phyloP scores from a whole-genome alignment of 768 basidiomycete species.

The Lentinula lateritia region DNA sequence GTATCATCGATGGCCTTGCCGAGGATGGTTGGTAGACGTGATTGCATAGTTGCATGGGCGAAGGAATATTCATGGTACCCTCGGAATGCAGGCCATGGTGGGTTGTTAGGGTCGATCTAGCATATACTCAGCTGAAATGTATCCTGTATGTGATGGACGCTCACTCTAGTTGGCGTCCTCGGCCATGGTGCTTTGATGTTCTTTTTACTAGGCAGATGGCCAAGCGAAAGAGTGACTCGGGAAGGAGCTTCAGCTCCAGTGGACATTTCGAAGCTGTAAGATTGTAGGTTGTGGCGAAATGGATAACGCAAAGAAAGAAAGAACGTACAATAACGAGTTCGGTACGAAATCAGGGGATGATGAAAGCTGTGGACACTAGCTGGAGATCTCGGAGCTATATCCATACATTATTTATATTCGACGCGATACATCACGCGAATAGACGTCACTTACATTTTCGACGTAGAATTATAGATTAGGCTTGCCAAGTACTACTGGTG shows the following conservation, averaged over 20 bases:
- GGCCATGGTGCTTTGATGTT: slow-evolving; percentile 71
- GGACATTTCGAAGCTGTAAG: neutral
- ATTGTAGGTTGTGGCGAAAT: no score
- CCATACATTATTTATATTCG: neutral
- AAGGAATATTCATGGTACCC: slow-evolving; percentile 82
- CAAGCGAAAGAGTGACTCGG: slow-evolving; percentile 66
- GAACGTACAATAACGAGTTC: neutral
- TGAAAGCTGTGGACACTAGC: neutral
- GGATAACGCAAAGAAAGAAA: neutral
- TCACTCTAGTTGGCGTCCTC: slow-evolving; percentile 64
- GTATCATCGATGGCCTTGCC: slow-evolving; percentile 94
- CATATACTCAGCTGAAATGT: neutral
- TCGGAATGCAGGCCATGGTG: slow-evolving; percentile 69
- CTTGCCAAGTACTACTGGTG: no score
- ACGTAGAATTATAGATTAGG: no score
- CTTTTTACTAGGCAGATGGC: slow-evolving; percentile 69
- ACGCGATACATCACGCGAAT: neutral
- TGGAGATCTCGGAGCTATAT: neutral
- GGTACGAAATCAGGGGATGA: neutral
- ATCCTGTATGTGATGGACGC: slow-evolving; percentile 10
- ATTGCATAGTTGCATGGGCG: slow-evolving; percentile 91
- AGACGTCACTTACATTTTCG: no score
- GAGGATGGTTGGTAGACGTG: slow-evolving; percentile 91
- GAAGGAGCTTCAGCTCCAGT: slow-evolving; percentile 24
- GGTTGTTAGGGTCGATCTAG: slow-evolving; percentile 78